A percentile compares a stretch with the other conserved stretches of the same genome.
Evolutionary conservation across 306 rosid species (phyloP).

Genomic region (Corylus avellana): DNA sequence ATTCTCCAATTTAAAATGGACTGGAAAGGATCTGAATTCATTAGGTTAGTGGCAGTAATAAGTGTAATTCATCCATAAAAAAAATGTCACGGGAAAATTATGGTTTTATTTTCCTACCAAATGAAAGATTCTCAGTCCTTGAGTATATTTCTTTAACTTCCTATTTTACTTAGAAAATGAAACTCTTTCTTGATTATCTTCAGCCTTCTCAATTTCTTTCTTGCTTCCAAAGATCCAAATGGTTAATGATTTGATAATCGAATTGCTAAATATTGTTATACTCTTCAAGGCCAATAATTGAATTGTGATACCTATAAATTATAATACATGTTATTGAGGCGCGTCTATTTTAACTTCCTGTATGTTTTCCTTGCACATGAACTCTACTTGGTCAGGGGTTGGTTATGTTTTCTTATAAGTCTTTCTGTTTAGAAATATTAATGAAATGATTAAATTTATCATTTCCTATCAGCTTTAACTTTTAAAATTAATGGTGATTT

Average conservation of each 20-base stretch:
- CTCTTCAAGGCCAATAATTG: background rate
- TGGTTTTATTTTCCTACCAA: background rate
- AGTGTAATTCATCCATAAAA: background rate
- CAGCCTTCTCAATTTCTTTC: background rate
- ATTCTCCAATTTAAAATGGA: too few species aligned
- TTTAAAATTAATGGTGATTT: too few species aligned
- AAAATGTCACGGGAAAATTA: background rate
- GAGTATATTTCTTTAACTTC: background rate
- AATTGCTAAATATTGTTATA: background rate
- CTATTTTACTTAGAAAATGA: background rate
- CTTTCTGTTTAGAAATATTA: background rate
- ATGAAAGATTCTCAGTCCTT: background rate
- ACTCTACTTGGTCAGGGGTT: background rate
- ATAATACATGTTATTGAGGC: background rate
- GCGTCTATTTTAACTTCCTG: background rate
- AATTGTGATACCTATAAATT: background rate
- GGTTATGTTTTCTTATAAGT: background rate
- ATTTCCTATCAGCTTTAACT: too few species aligned
- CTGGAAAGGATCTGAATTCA: background rate
- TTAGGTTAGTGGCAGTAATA: background rate
- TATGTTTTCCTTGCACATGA: background rate
- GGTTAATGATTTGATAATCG: background rate
- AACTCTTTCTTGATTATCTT: background rate
- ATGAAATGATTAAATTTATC: too few species aligned
- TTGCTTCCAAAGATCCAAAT: background rate